Conservation (phyloP, 2,329 filamentous ascomycete species). For the Trichocomaceae sp. region DNA sequence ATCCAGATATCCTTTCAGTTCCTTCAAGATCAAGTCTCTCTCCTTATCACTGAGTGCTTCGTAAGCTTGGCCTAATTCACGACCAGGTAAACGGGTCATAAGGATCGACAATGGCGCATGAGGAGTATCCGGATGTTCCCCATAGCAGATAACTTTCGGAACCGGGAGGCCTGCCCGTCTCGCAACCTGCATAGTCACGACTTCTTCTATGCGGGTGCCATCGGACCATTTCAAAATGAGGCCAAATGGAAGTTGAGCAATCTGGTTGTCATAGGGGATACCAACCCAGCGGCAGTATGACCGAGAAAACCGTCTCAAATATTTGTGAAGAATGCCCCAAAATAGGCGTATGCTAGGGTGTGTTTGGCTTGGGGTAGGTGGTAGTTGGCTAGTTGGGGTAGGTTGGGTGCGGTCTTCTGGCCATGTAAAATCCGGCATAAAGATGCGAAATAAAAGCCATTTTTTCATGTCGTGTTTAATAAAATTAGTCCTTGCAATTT, state of each 20-base stretch:
- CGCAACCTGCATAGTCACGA: conserved; percentile 28
- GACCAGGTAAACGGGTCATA: conserved; percentile 34
- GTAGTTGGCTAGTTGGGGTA: too few relatives aligned
- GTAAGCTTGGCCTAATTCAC: conserved; percentile 27
- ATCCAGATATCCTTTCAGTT: conserved; percentile 28
- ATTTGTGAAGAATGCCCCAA: conserved; percentile 25
- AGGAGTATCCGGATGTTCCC: conserved; percentile 27
- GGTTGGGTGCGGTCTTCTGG: too few relatives aligned
- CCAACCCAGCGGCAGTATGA: conserved; percentile 26
- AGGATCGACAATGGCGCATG: conserved; percentile 31
- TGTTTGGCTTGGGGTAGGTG: too few relatives aligned
- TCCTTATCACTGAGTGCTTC: conserved; percentile 24
- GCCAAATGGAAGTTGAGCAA: conserved; percentile 32
- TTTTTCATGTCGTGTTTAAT: too few relatives aligned
- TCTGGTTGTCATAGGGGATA: conserved; percentile 26
- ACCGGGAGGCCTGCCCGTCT: conserved; percentile 25
- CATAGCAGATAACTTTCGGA: conserved; percentile 28
- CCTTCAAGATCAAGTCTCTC: conserved; percentile 20
- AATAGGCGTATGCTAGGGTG: conserved; percentile 16
- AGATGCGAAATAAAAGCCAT: too few relatives aligned
- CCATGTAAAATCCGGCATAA: too few relatives aligned
- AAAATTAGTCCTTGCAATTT: too few relatives aligned
- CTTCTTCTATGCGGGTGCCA: conserved; percentile 30
- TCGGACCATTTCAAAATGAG: conserved; percentile 35
- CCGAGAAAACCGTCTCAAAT: conserved; percentile 23